Evolutionary conservation across 2,329 filamentous ascomycete species (phyloP).

Genomic region (Aureobasidium namibiae): DNA sequence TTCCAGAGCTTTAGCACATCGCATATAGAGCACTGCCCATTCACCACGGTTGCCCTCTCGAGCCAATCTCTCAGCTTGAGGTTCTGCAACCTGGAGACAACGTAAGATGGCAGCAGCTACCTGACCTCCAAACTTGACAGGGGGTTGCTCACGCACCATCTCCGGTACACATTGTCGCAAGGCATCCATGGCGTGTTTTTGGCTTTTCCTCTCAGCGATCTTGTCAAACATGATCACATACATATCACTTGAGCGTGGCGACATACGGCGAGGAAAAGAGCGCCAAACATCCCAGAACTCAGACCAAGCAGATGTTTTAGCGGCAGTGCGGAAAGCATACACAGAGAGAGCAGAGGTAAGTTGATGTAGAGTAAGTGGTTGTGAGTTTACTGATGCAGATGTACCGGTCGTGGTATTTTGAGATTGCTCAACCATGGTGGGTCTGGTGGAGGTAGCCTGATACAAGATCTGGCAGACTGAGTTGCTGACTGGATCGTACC

Average conservation of each 20-base stretch:
- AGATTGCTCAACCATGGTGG: background rate
- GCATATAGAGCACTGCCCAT: conserved; percentile 10
- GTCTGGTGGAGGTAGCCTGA: background rate
- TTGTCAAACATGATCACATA: conserved; percentile 48
- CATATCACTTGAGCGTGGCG: conserved; percentile 42
- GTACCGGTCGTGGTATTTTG: background rate
- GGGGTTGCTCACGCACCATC: conserved; percentile 49
- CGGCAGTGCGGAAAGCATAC: conserved; percentile 3
- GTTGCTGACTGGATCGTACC: conserved; percentile 33
- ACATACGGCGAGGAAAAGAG: conserved; percentile 43
- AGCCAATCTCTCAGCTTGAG: conserved; percentile 32
- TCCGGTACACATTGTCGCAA: conserved; percentile 50
- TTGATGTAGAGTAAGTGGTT: conserved; percentile 30
- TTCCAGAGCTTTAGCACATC: background rate
- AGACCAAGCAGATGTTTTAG: conserved; percentile 32
- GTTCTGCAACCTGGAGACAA: conserved; percentile 51
- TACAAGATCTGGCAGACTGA: conserved; percentile 42
- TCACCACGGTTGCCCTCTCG: conserved; percentile 5
- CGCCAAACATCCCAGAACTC: conserved; percentile 56
- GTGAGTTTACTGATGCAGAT: conserved; percentile 16
- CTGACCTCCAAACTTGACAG: conserved; percentile 36
- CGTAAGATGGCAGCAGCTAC: conserved; percentile 43
- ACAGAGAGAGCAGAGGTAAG: conserved; percentile 28
- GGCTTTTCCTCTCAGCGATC: conserved; percentile 34
- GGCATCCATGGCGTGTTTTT: conserved; percentile 39